These are phyloP conservation scores for Coniferiporia weirii DNA, from an alignment of 1,284 basidiomycete genomes.

Conservation along the genomic window DNA sequence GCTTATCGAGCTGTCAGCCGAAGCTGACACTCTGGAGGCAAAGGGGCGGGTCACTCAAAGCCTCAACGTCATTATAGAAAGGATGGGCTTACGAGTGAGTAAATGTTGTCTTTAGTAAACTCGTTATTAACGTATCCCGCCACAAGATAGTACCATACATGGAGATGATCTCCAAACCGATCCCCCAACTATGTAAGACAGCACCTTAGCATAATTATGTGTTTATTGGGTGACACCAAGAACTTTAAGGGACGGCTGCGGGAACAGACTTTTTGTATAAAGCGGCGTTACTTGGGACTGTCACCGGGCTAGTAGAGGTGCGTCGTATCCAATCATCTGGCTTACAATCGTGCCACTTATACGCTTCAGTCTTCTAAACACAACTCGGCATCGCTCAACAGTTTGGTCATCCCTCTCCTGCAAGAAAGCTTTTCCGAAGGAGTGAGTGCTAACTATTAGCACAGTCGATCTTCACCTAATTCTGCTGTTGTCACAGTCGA, in stretches of 20 bases:
- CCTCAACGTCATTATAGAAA: constrained; percentile 71
- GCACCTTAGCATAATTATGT: not conserved
- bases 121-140: constrained; percentile 1
- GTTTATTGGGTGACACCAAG: not conserved
- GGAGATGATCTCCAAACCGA: constrained; percentile 56
- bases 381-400: constrained; percentile 50
- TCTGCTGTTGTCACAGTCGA: constrained; percentile 40
- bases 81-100: constrained; percentile 54
- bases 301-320: constrained; percentile 71
- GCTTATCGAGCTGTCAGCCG: constrained; percentile 63
- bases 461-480: not conserved
- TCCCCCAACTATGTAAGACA: constrained; percentile 72
- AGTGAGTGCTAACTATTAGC: constrained; percentile 34
- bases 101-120: not conserved
- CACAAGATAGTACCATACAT: constrained; percentile 67
- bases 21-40: constrained; percentile 73
- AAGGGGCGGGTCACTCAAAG: constrained; percentile 70
- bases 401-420: constrained; percentile 69
- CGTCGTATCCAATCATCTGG: constrained; percentile 15
- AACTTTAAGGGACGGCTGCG: constrained; percentile 51
- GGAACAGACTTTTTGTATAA: constrained; percentile 81
- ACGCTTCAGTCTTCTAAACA: constrained; percentile 53
- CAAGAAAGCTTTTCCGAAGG: constrained; percentile 66
- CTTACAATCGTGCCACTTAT: not conserved
- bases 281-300: constrained; percentile 62